phyloP scores from a whole-genome alignment of 306 rosid species.

The Hippophae rhamnoides region DNA sequence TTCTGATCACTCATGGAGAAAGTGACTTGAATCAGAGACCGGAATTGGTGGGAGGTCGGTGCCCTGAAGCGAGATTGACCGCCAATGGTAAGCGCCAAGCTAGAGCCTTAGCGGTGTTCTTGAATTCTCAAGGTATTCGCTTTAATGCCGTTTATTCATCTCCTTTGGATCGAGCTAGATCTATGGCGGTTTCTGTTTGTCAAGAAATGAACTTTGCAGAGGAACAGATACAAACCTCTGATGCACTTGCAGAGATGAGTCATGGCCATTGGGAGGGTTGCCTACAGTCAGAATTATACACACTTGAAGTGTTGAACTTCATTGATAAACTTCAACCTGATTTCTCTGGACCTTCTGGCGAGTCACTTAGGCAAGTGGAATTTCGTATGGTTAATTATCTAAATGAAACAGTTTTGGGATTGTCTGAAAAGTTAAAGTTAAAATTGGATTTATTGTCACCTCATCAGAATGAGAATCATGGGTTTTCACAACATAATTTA shows the following conservation, averaged over 20 bases:
- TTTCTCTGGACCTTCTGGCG: conserved; percentile 89
- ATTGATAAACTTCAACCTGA: conserved; percentile 82
- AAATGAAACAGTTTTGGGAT: conserved; percentile 55
- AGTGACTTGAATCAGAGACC: conserved; percentile 62
- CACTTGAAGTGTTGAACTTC: conserved; percentile 55
- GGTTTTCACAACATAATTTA: conserved; percentile 43
- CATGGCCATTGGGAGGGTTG: conserved; percentile 98
- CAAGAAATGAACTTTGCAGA: conserved; percentile 71
- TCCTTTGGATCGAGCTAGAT: conserved; percentile 74
- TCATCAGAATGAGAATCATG: conserved; percentile 51
- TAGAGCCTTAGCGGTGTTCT: conserved; percentile 85
- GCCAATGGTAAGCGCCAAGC: conserved; percentile 75
- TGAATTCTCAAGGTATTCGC: conserved; percentile 72
- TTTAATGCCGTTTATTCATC: conserved; percentile 74
- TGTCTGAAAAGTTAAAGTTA: conserved; percentile 71
- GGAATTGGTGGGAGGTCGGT: conserved; percentile 70
- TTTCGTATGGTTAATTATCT: conserved; percentile 74
- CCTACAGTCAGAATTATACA: conserved; percentile 75
- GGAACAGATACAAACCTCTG: conserved; percentile 71
- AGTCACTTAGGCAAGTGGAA: conserved; percentile 89
- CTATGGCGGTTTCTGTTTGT: conserved; percentile 64
- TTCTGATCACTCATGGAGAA: conserved; percentile 83
- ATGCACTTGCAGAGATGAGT: conserved; percentile 78
- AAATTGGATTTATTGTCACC: conserved; percentile 42
- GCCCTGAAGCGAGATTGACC: conserved; percentile 56